These are phyloP conservation scores for Paramecium caudatum DNA, from an alignment of 73 alveolate species.

Conservation along the genomic window DNA sequence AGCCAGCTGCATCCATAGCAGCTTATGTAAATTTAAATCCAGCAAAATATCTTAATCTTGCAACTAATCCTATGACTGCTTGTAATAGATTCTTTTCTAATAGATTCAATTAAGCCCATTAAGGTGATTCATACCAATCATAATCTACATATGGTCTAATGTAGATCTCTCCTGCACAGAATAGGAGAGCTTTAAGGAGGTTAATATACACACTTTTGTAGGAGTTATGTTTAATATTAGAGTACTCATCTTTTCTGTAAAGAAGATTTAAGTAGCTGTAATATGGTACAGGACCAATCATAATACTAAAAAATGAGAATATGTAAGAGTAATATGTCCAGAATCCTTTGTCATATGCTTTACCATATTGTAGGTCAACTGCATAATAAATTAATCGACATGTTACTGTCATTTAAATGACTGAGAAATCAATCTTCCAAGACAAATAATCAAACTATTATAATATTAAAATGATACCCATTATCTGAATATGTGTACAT, in stretches of 20 bases:
- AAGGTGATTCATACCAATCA: conserved; percentile 21
- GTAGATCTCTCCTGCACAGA: conserved; percentile 22
- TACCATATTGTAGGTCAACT: neutral
- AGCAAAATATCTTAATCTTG: conserved; percentile 69
- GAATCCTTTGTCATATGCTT: neutral
- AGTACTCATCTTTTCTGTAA: neutral
- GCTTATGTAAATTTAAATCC: conserved; percentile 70
- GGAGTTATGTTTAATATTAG: neutral
- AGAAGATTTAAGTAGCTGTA: conserved; percentile 15
- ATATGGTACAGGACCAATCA: conserved; percentile 63
- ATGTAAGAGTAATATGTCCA: neutral
- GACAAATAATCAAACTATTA: conserved; percentile 34
- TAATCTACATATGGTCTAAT: conserved; percentile 32
- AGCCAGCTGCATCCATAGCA: conserved; percentile 74
- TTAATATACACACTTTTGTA: neutral
- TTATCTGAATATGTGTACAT: conserved; percentile 50
- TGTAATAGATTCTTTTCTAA: conserved; percentile 24
- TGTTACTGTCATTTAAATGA: neutral
- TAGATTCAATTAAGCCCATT: conserved; percentile 12
- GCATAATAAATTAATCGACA: conserved; percentile 46
- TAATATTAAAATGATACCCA: neutral
- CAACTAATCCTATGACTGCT: conserved; percentile 29
- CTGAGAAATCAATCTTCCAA: conserved; percentile 7
- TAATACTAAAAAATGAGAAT: neutral
- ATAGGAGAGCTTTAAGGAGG: neutral